Conservation (phyloP, 306 rosid genomes). For the Pyrus betulifolia region DNA sequence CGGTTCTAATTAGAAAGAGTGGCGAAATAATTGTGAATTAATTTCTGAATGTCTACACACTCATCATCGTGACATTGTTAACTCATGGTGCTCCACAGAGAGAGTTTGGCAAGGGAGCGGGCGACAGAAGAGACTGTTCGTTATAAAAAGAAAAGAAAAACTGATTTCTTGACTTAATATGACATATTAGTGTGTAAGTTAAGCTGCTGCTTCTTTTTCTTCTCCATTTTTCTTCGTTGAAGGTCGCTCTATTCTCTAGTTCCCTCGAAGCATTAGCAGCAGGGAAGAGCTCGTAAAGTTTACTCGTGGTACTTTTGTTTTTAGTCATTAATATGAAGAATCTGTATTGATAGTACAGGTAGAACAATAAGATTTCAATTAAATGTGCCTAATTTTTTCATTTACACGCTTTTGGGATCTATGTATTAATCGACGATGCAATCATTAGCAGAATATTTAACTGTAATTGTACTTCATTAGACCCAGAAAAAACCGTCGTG, state of each 20-base stretch:
- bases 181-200: conserved; percentile 20
- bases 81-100: not conserved
- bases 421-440: not conserved
- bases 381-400: not conserved
- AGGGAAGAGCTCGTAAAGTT: conserved; percentile 32
- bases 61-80: not conserved
- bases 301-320: conserved; percentile 6
- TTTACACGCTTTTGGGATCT: not conserved
- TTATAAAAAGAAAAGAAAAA: not conserved
- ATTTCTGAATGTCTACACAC: not conserved
- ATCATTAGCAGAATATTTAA: not conserved
- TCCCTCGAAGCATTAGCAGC: conserved; percentile 27
- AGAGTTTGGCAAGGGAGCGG: not conserved
- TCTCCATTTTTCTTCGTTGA: not conserved
- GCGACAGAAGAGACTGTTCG: not conserved
- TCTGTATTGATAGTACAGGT: conserved; percentile 1
- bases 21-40: not conserved
- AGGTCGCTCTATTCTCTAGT: conserved; percentile 10
- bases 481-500: not conserved
- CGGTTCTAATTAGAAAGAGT: conserved; percentile 3
- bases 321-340: conserved; percentile 16
- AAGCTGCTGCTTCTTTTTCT: not conserved
- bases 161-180: conserved; percentile 8
- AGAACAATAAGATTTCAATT: conserved; percentile 8
- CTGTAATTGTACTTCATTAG: not conserved